Evolutionary conservation across 179 eudicot genomes (phyloP), one percentile per base, ranked within the genome.

Genomic region (Corrigiola litoralis): DNA sequence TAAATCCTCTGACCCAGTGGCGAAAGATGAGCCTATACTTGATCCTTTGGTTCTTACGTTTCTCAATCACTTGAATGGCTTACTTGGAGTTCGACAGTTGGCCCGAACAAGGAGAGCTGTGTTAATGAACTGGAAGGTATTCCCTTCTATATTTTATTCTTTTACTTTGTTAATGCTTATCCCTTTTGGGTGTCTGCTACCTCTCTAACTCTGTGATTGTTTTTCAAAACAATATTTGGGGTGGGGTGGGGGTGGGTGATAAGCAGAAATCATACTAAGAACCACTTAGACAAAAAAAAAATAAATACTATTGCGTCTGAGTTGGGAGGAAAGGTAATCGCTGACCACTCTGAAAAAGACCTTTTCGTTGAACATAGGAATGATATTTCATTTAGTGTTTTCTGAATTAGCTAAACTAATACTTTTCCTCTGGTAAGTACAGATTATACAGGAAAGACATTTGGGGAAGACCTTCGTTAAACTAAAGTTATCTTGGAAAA

Each of bases 51-150:
- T 78, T 58, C 71, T 70, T 63, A 77, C 77, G 67, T 90, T 87
- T 74, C 81, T 90, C 58, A 74, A 76, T 46, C 89, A 81, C 59
- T 74, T 82, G 61, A 87, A 87, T 68, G 57, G 69, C 68, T 70
- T 87, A 49, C 85, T 94, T 72, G 84, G 79, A 31, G 76, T 73
- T 63, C 90, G 81, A 56, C 64, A 66, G 29, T 73, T 94, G 73
- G 86, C 76, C n/a, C 89, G 95, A 72, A 65, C 88, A 48, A 83
- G 99, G 48, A 73, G 86, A 65, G 97, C 99, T 67, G 67, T 86
- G 56, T 75, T 94, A 67, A 72, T 94, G 78, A 90, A 84, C 58
- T 84, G 85, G 87, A 90, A 94, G 98, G 98, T 89, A 69, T 13
- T 45, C 32, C 23, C 44, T 74, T 20, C 20, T 37, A 21, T 55